phyloP scores from a whole-genome alignment of 1,284 basidiomycete species.

The Trametes polyzona region DNA sequence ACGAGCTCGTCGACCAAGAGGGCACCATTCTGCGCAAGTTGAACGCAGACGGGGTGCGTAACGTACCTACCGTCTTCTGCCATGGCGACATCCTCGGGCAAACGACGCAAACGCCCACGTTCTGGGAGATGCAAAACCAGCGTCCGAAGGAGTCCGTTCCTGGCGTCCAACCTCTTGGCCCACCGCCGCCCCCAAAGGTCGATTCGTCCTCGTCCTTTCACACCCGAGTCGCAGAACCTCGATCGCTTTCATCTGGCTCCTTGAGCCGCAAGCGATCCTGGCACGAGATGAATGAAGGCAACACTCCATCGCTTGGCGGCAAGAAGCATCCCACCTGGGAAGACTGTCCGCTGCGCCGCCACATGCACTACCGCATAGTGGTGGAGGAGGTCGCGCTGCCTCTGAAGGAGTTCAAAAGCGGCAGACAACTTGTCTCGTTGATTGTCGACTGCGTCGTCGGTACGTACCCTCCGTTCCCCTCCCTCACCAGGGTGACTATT shows the following conservation, averaged over 20 bases:
- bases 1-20: slow-evolving; percentile 10
- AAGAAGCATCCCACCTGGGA: too few relatives aligned
- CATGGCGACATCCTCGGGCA: slow-evolving; percentile 17
- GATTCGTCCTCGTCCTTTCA: neutral
- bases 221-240: neutral
- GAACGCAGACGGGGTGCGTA: neutral
- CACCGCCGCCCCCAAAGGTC: too few relatives aligned
- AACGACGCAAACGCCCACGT: neutral
- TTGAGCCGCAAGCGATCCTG: too few relatives aligned
- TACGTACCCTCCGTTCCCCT: neutral
- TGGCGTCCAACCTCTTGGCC: too few relatives aligned
- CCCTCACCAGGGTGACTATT: neutral
- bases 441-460: slow-evolving; percentile 11
- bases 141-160: too few relatives aligned
- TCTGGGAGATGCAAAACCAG: neutral
- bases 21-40: slow-evolving; percentile 6
- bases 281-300: too few relatives aligned
- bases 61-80: slow-evolving; percentile 17
- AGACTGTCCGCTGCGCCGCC: slow-evolving; percentile 7
- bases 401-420: slow-evolving; percentile 1
- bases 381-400: slow-evolving; percentile 10
- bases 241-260: neutral
- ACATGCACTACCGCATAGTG: too few relatives aligned
- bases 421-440: slow-evolving; percentile 1
- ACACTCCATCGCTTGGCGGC: too few relatives aligned